These are phyloP conservation scores for Chlorociboria aeruginascens DNA, from an alignment of 495 filamentous ascomycete genomes.

Conservation along the genomic window DNA sequence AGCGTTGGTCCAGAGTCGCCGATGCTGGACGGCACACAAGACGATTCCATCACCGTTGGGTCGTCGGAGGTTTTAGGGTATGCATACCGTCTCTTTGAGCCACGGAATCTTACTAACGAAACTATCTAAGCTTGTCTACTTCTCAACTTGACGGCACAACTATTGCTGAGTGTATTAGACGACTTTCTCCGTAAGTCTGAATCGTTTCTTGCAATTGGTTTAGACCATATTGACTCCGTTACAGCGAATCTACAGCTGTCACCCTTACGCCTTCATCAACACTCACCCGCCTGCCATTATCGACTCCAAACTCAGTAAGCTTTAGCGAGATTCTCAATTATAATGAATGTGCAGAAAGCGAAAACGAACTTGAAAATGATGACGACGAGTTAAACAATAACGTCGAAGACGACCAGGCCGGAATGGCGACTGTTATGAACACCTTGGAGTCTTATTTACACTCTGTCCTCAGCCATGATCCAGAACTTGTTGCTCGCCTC, in stretches of 20 bases:
- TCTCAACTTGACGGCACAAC: background rate
- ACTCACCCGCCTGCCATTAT: background rate
- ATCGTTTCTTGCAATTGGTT: background rate
- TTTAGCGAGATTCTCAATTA: background rate
- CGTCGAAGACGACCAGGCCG: background rate
- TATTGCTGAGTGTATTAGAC: too few species aligned
- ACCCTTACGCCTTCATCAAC: background rate
- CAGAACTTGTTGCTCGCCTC: background rate
- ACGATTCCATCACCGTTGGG: background rate
- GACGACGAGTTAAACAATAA: background rate
- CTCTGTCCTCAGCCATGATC: background rate
- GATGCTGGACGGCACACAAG: background rate
- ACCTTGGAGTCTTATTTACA: background rate
- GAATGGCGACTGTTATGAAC: background rate
- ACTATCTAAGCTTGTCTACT: background rate
- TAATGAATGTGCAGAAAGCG: background rate
- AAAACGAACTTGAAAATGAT: background rate
- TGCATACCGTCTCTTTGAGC: background rate
- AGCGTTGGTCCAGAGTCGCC: background rate
- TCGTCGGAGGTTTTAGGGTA: background rate
- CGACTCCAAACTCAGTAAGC: background rate
- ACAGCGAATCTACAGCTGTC: background rate
- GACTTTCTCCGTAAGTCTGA: background rate
- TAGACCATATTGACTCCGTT: background rate
- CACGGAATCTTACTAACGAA: background rate